Percentiles rank a stretch among this genome's conserved stretches.
Conservation (phyloP, 371 early-diverging fungal genomes). For the Mucor irregularis region DNA sequence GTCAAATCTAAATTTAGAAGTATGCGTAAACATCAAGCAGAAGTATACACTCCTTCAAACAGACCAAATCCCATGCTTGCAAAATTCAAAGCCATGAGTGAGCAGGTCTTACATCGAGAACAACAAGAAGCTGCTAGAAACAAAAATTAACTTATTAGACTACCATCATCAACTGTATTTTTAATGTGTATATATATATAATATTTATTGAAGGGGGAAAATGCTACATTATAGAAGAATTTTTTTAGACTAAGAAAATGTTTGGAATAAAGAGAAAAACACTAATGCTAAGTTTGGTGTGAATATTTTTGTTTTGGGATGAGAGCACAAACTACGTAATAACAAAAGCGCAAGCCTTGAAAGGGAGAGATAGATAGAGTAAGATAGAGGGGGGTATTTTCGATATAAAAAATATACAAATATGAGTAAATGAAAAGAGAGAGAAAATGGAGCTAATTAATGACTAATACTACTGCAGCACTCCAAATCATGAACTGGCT, state of each 20-base stretch:
- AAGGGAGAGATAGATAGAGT: no score
- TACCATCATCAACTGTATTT: neutral
- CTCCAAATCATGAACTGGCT: constrained; percentile 18
- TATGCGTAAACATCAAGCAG: constrained; percentile 26
- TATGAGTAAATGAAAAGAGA: neutral
- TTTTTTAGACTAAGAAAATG: no score
- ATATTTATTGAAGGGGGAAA: no score
- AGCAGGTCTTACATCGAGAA: constrained; percentile 3
- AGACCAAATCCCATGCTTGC: constrained; percentile 7
- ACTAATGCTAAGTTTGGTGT: no score
- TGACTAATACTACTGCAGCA: constrained; percentile 17
- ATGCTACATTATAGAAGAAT: no score
- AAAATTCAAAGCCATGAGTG: constrained; percentile 17
- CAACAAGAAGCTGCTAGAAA: neutral
- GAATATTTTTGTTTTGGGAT: no score
- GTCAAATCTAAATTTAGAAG: constrained; percentile 10
- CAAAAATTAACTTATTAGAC: neutral
- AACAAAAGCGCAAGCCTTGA: no score
- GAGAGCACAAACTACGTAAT: no score
- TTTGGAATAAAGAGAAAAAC: no score
- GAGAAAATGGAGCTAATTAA: neutral
- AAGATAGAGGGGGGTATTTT: no score
- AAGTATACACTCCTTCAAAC: neutral
- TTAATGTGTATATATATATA: no score
- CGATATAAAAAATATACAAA: constrained; percentile 8